These are phyloP conservation scores for Eimeria praecox DNA, from an alignment of 169 alveolate genomes.

Conservation along the genomic window DNA sequence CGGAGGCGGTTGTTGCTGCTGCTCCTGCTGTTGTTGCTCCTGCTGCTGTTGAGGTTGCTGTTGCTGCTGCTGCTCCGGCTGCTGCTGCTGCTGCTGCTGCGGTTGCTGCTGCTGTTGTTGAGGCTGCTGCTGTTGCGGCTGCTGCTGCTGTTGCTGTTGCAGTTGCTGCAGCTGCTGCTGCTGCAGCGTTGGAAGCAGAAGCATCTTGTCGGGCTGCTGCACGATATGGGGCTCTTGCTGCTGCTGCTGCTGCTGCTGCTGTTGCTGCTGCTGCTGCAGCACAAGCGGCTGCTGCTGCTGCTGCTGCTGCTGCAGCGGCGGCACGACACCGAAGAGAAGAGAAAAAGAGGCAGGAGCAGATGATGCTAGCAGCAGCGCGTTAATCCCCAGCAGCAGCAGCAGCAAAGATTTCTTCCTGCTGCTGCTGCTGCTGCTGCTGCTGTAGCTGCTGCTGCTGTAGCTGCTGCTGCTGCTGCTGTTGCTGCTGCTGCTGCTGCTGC, in stretches of 20 bases:
- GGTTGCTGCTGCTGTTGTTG: background rate
- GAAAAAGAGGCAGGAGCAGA: slow-evolving; percentile 12
- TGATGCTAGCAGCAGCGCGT: slow-evolving; percentile 4
- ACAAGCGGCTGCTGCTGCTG: slow-evolving; percentile 1
- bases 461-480: slow-evolving; percentile 47
- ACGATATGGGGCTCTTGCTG: background rate
- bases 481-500: slow-evolving; percentile 15
- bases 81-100: background rate
- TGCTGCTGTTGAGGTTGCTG: background rate
- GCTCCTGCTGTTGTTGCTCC: background rate
- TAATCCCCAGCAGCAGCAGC: slow-evolving; percentile 1
- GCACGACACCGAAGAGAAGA: background rate
- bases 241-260: background rate
- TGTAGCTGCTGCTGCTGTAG: background rate
- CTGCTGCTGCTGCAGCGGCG: slow-evolving; percentile 14
- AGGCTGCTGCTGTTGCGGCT: background rate
- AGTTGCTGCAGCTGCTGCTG: slow-evolving; percentile 22
- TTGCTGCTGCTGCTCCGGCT: background rate
- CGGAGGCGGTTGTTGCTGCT: background rate
- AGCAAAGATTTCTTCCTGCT: background rate
- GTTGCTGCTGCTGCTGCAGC: slow-evolving; percentile 5
- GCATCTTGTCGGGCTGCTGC: background rate
- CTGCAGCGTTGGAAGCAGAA: background rate
- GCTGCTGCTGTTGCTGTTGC: slow-evolving; percentile 12
- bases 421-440: slow-evolving; percentile 27